Conservation (phyloP, 257 asterid genomes). For the Plantago major region DNA sequence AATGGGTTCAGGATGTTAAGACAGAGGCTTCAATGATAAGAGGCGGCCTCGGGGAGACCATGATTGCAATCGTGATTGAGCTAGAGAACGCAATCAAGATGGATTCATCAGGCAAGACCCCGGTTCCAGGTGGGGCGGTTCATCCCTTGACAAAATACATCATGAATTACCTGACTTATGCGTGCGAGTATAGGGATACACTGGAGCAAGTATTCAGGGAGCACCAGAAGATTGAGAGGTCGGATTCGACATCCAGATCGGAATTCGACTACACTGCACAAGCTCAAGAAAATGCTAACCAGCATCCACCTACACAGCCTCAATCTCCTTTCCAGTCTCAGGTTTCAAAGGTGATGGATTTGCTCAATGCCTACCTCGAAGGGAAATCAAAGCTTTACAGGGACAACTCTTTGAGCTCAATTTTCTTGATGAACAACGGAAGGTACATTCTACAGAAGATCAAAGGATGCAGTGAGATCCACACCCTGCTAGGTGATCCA, state of each 20-base stretch:
- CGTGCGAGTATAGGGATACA: constrained; percentile 47
- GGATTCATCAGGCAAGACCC: constrained; percentile 50
- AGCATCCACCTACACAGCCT: constrained; percentile 5
- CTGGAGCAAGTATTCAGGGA: constrained; percentile 69
- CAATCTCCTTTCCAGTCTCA: constrained; percentile 51
- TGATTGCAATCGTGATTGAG: constrained; percentile 52
- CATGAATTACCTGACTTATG: constrained; percentile 55
- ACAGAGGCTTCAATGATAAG: constrained; percentile 50
- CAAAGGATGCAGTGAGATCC: constrained; percentile 42
- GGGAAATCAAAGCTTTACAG: constrained; percentile 68
- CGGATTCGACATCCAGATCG: constrained; percentile 45
- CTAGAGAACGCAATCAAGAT: constrained; percentile 67
- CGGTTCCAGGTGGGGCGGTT: constrained; percentile 81
- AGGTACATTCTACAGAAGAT: constrained; percentile 77
- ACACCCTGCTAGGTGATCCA: constrained; percentile 50
- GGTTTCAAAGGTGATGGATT: constrained; percentile 53
- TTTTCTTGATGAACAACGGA: constrained; percentile 97
- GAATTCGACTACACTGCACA: constrained; percentile 31
- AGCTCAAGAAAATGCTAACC: constrained; percentile 6
- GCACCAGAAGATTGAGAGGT: constrained; percentile 56
- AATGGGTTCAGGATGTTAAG: constrained; percentile 36
- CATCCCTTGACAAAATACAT: constrained; percentile 78
- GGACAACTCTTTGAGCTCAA: constrained; percentile 55
- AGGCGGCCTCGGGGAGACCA: constrained; percentile 59
- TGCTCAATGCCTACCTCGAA: constrained; percentile 58